Base-by-base conservation (phyloP, 306 rosid species). In the Dryas alaskensis region DNA sequence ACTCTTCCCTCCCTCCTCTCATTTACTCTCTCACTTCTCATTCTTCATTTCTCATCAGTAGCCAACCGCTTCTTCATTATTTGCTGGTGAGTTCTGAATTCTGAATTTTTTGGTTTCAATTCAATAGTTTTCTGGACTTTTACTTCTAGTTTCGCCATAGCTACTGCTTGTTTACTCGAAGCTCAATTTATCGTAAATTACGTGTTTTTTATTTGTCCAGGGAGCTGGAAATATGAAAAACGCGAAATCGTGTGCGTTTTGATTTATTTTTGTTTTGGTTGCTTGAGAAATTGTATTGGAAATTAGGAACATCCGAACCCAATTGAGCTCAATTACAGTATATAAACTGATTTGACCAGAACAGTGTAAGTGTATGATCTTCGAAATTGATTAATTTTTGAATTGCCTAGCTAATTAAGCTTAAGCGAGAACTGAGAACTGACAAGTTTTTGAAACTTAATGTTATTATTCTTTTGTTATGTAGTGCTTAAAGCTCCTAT, bases 401-500 rank as follows among this genome's bases (percentile, higher is more conserved):
- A 7, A 14, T 53, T 52, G 1, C 43, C 40, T 60, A 1, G 64
- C 44, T 16, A 8, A 65, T 67, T 43, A 78, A 61, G 46, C 17
- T 79, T 27, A 45, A 42, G 45, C 48, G 53, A 76, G 31, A 61
- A 25, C 37, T 31, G 37, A 31, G 31, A 61, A 25, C 37, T 31
- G 37, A 31, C 37, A 61, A 25, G 13, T 51, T 50, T 19, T 61
- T 14, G 68, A 72, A 39, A 17, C 27, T 60, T 53, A 16, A 39
- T 45, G n/a, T 1, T 49, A 1, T 69, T 10, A n/a, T 45, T 54
- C n/a, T 80, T 19, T 57, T 47, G 6, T 17, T 53, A 60, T 42
- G 74, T 44, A 44, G 22, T 53, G 61, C 19, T 76, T 80, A 79
- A 78, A 63, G 84, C 81, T 78, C 54, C 78, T 73, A 79, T 77